Percentiles rank a stretch among this genome's conserved stretches.
Conservation (phyloP, 352 stramenopile genomes). For the Phytophthora europaea region DNA sequence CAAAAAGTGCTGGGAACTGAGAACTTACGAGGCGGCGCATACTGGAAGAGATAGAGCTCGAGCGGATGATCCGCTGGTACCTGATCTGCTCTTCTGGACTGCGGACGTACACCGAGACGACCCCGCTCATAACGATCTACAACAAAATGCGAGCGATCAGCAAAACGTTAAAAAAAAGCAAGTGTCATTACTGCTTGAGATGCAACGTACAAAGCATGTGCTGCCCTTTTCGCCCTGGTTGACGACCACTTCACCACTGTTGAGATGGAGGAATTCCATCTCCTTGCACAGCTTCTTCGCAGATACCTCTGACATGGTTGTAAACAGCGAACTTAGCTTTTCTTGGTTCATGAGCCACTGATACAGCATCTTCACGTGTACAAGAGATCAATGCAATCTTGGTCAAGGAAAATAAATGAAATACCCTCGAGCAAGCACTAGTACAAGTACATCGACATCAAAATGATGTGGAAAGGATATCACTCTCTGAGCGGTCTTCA, state of each 20-base stretch:
- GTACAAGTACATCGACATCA: neutral
- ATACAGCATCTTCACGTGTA: slow-evolving; percentile 78
- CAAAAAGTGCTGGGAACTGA: neutral
- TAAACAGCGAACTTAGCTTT: slow-evolving; percentile 88
- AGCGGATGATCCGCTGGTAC: slow-evolving; percentile 61
- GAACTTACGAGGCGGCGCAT: slow-evolving; percentile 52
- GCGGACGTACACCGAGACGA: slow-evolving; percentile 81
- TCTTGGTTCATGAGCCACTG: slow-evolving; percentile 90
- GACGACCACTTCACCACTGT: slow-evolving; percentile 75
- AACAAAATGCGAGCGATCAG: neutral
- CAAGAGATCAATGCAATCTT: neutral
- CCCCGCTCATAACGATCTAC: slow-evolving; percentile 85
- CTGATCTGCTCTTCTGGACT: slow-evolving; percentile 75
- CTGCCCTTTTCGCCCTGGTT: slow-evolving; percentile 88
- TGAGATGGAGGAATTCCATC: slow-evolving; percentile 86
- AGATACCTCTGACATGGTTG: slow-evolving; percentile 87
- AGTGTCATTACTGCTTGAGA: neutral
- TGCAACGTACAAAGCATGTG: slow-evolving; percentile 79
- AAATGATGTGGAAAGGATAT: slow-evolving; percentile 51
- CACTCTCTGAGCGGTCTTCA: slow-evolving; percentile 73
- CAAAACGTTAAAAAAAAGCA: neutral
- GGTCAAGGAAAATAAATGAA: slow-evolving; percentile 13
- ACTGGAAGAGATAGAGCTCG: slow-evolving; percentile 53
- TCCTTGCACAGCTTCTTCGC: slow-evolving; percentile 89
- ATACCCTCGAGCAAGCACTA: neutral